Base-by-base conservation (phyloP, 2,329 filamentous ascomycete genomes). In the Verticillium nonalfalfae region DNA sequence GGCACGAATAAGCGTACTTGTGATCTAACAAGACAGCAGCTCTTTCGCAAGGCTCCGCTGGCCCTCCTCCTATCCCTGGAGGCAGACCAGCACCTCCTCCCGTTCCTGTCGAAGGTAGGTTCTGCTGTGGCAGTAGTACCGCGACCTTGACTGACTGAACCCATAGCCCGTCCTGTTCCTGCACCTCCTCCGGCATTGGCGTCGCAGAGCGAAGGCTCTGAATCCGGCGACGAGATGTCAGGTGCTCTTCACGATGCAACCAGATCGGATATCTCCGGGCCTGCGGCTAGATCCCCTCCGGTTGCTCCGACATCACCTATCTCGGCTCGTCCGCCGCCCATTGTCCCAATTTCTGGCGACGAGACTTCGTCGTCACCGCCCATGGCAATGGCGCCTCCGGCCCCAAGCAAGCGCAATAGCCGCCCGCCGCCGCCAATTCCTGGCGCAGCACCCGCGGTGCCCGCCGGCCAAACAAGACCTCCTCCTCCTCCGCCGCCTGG, bases 161-260 rank as follows among this genome's bases (percentile, higher is more conserved):
- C 60, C 68, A 31, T 68, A 92, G 89, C 85, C 68, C 89, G 88
- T 57, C 85, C 88, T 56, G 78, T 81, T 1, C 85, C 84, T 57
- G 78, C 79, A 38, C 79, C 79, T 50, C 79, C 83, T 58, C 77
- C 83, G 45, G 76, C 81, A 39, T 78, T 79, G 54, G 71, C 82
- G 57, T 90, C 90, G 50, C 87, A 87, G 56, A 91, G 87, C 62
- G 83, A 89, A 63, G 93, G 92, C 35, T 96, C 92, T 1, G 91
- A 90, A 72, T 95, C 93, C 54, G 93, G 96, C 68, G 93, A 97
- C 72, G 94, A 97, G 73, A 78, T 93, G 68, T 92, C 90, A 10
- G 78, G 79, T 59, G 74, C 75, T 33, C 59, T 57, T 15, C 57
- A 45, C 14, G 62, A 64, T 4, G 64, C 57, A 9, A 59, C 57